Conservation (phyloP, 495 filamentous ascomycete species). For the Annulohypoxylon nitens region DNA sequence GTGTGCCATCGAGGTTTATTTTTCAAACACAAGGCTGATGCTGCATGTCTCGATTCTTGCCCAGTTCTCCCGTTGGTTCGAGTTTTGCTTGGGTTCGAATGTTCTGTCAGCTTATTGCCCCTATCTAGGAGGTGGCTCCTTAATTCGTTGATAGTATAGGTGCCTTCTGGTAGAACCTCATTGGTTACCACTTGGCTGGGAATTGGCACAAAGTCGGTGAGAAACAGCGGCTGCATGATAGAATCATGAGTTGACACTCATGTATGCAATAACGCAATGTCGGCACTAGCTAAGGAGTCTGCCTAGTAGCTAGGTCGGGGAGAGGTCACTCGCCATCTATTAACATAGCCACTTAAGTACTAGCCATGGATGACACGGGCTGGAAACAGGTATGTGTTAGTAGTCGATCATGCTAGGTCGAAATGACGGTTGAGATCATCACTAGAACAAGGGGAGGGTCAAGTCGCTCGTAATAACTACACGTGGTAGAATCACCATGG, state of each 20-base stretch:
- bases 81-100: background rate
- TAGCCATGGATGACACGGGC: background rate
- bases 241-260: background rate
- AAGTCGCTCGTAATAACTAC: slow-evolving; percentile 19
- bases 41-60: background rate
- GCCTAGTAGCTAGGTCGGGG: slow-evolving; percentile 21
- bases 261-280: background rate
- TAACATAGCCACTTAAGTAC: slow-evolving; percentile 17
- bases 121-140: slow-evolving; percentile 5
- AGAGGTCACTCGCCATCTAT: slow-evolving; percentile 11
- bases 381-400: background rate
- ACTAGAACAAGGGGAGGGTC: background rate
- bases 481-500: background rate
- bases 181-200: slow-evolving; percentile 33
- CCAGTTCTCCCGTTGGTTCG: background rate
- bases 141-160: slow-evolving; percentile 1
- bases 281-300: slow-evolving; percentile 12
- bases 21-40: background rate
- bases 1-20: background rate
- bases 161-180: background rate
- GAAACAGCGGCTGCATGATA: background rate
- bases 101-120: background rate
- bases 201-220: slow-evolving; percentile 21
- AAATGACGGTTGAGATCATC: background rate
- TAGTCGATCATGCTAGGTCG: slow-evolving; percentile 12